Evolutionary conservation across 495 filamentous ascomycete genomes (phyloP).

Genomic region (Talaromyces borbonicus): DNA sequence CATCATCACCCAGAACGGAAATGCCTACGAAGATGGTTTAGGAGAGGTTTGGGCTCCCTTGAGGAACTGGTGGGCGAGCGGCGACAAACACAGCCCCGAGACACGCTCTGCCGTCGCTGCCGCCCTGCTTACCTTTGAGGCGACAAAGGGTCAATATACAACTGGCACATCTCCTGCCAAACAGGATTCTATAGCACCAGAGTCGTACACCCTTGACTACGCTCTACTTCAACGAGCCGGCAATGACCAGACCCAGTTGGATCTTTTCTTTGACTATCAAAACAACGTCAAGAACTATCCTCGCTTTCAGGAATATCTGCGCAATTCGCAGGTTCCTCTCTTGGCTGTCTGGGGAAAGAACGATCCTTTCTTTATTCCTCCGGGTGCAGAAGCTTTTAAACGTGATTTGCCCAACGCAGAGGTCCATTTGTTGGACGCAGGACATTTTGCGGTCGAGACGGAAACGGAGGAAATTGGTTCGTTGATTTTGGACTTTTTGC

Average conservation of each 20-base stretch:
- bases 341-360: conserved; percentile 55
- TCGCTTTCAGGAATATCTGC: conserved; percentile 50
- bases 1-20: conserved; percentile 55
- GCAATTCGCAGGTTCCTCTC: conserved; percentile 41
- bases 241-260: conserved; percentile 47
- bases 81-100: conserved; percentile 23
- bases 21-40: conserved; percentile 52
- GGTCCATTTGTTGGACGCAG: conserved; percentile 44
- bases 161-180: conserved; percentile 28
- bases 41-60: conserved; percentile 47
- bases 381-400: conserved; percentile 52
- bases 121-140: conserved; percentile 32
- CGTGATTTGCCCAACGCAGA: conserved; percentile 43
- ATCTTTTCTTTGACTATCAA: conserved; percentile 48
- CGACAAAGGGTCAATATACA: conserved; percentile 47
- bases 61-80: conserved; percentile 36
- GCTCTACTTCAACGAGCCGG: conserved; percentile 40
- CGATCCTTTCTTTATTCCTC: conserved; percentile 45
- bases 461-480: conserved; percentile 38
- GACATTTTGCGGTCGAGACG: conserved; percentile 55
- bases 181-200: conserved; percentile 41
- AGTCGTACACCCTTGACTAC: conserved; percentile 40
- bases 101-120: conserved; percentile 21
- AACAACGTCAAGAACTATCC: conserved; percentile 47
- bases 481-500: conserved; percentile 39